phyloP scores from a whole-genome alignment of 2,329 filamentous ascomycete species.

The Pyricularia grisea region DNA sequence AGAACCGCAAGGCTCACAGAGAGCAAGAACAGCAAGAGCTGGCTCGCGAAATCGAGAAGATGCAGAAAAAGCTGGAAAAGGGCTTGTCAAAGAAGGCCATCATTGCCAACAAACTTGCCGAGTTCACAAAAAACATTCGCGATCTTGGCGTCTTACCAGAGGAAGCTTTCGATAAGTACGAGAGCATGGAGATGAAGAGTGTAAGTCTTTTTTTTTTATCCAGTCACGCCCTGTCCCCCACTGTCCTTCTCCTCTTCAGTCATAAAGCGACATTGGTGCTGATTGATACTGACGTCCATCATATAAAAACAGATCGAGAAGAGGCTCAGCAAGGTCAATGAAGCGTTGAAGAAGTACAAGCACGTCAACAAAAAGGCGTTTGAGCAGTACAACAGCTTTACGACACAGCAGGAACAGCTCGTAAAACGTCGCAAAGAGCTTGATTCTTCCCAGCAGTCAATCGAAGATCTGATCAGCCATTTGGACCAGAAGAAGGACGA shows the following conservation, averaged over 20 bases:
- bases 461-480: conserved; percentile 84
- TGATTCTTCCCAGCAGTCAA: conserved; percentile 75
- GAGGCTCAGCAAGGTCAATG: conserved; percentile 82
- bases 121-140: conserved; percentile 81
- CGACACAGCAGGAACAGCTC: conserved; percentile 78
- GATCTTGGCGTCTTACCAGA: conserved; percentile 89
- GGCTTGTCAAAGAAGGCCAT: conserved; percentile 81
- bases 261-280: not conserved
- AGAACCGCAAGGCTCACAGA: conserved; percentile 48
- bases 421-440: conserved; percentile 79
- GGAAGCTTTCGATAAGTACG: conserved; percentile 86
- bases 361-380: conserved; percentile 99
- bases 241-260: not conserved
- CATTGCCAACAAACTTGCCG: conserved; percentile 65
- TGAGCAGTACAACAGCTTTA: conserved; percentile 97
- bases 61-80: conserved; percentile 87
- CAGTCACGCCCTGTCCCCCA: not conserved
- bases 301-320: conserved; percentile 38
- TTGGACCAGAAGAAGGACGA: conserved; percentile 95
- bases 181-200: conserved; percentile 68
- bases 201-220: conserved; percentile 35
- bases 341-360: conserved; percentile 89
- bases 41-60: conserved; percentile 67
- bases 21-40: conserved; percentile 68
- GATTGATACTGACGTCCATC: conserved; percentile 5